Evolutionary conservation across 495 filamentous ascomycete species (phyloP).

Genomic region (Bryoglossum gracile): DNA sequence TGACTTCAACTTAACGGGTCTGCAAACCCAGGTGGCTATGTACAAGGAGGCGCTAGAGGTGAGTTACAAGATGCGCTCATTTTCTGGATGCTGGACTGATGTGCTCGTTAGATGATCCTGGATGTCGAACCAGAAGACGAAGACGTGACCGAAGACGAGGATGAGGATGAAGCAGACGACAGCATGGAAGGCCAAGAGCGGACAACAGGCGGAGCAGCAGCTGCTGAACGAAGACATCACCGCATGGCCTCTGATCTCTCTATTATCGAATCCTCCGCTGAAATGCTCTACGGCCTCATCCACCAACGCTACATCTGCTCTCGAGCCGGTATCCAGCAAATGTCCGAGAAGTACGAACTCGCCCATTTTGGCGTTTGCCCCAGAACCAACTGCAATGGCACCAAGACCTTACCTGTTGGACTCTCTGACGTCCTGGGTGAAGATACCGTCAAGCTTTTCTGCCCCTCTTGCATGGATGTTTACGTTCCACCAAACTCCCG

Average conservation of each 20-base stretch:
- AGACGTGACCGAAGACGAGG: conserved; percentile 62
- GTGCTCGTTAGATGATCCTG: conserved; percentile 77
- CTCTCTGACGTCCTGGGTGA: conserved; percentile 88
- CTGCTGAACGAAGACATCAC: conserved; percentile 64
- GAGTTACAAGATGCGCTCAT: conserved; percentile 3
- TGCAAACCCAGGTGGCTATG: conserved; percentile 94
- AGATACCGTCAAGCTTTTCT: conserved; percentile 98
- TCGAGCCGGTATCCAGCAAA: conserved; percentile 93
- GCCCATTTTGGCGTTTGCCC: conserved; percentile 93
- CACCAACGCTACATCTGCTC: conserved; percentile 98
- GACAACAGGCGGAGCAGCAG: conserved; percentile 44
- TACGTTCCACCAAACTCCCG: conserved; percentile 96
- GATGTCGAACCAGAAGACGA: conserved; percentile 96
- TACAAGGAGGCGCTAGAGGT: conserved; percentile 86
- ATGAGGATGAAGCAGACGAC: conserved; percentile 74
- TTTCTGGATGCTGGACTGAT: conserved; percentile 18
- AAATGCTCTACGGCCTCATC: conserved; percentile 95
- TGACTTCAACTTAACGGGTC: conserved; percentile 96
- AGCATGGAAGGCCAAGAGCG: conserved; percentile 61
- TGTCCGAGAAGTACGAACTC: conserved; percentile 97
- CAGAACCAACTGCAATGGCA: conserved; percentile 77
- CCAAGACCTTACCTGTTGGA: conserved; percentile 86
- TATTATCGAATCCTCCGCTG: conserved; percentile 91
- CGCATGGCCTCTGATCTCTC: conserved; percentile 86
- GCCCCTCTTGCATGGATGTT: conserved; percentile 91